Evolutionary conservation across 208 protist genomes (phyloP), one percentile per base, ranked within the genome.

Genomic region (Phytomonas francai): DNA sequence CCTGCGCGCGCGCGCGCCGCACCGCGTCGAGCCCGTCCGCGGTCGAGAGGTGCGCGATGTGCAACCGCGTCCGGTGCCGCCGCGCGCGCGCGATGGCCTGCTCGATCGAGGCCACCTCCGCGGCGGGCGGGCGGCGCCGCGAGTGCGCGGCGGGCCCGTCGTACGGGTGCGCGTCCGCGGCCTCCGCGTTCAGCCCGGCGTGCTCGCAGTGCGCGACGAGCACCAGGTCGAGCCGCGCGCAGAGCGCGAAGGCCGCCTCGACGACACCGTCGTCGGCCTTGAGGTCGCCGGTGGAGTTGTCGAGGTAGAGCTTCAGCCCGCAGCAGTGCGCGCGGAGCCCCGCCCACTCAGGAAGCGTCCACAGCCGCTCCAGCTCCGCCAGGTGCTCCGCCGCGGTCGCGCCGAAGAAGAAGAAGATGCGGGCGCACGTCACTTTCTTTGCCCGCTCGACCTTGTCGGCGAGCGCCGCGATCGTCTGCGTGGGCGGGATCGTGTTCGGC

Each of bases 181-280:
- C 86, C 28, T 79, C 77, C 45, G 90, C 78, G 75, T 96, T 93
- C 33, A 87, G 77, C 34, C 75, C 62, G 51, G 87, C 79, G 70
- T 96, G 83, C 79, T 96, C 91, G 76, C 91, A 96, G 78, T 96
- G 91, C 0, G 88, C 83, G n/a, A 92, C 87, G 60, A 96, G 87
- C 0, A 85, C 73, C 62, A 93, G 88, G 31, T 74, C 66, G 25
- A 90, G 78, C 8, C 80, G 71, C 0, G 81, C 86, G 57, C 88
- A 96, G n/a, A 93, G 72, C 49, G 63, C 80, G 70, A 94, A 93
- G 33, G 81, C 85, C 32, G 85, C 80, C 58, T 77, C 78, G 1
- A 82, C 83, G 6, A 92, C 84, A 16, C 64, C 73, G 4, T 39
- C 62, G 72, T 76, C 84, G n/a, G 81, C 85, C 76, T 89, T 89